phyloP scores from a whole-genome alignment of 352 stramenopile species.

The Globisporangium megalacanthum region DNA sequence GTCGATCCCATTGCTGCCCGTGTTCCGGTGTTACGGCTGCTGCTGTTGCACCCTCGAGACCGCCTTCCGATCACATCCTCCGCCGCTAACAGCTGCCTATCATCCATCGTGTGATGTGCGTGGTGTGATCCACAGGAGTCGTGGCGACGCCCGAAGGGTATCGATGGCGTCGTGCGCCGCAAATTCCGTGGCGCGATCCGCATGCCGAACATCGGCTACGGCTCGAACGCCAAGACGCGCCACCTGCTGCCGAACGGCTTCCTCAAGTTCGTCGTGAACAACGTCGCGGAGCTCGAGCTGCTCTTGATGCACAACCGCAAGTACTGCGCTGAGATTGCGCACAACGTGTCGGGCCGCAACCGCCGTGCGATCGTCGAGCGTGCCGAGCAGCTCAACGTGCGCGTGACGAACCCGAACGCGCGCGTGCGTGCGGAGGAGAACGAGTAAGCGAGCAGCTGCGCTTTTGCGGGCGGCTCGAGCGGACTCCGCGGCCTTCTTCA shows the following conservation, averaged over 20 bases:
- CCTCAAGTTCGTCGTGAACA: conserved; percentile 99
- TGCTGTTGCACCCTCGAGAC: neutral
- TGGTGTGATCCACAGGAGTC: conserved; percentile 40
- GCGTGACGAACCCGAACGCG: conserved; percentile 97
- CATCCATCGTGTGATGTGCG: neutral
- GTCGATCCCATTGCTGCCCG: neutral
- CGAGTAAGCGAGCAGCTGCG: conserved; percentile 56
- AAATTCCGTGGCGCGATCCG: conserved; percentile 99
- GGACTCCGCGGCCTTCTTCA: conserved; percentile 15
- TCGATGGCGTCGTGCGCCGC: conserved; percentile 98
- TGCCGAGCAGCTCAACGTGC: conserved; percentile 97
- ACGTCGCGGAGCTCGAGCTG: conserved; percentile 98
- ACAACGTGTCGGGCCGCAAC: conserved; percentile 96
- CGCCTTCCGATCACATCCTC: neutral
- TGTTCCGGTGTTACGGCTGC: neutral
- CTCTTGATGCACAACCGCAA: conserved; percentile 93
- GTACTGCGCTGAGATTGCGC: conserved; percentile 98
- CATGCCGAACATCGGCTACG: conserved; percentile 99
- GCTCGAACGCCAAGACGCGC: conserved; percentile 98
- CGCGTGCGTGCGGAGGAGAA: conserved; percentile 97
- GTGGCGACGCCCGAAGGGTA: conserved; percentile 99
- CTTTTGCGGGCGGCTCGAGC: conserved; percentile 5
- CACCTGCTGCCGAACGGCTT: conserved; percentile 99
- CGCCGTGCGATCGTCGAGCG: conserved; percentile 97
- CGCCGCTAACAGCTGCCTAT: neutral